Conservation (phyloP, 257 asterid genomes). For the Cruciata laevipes region DNA sequence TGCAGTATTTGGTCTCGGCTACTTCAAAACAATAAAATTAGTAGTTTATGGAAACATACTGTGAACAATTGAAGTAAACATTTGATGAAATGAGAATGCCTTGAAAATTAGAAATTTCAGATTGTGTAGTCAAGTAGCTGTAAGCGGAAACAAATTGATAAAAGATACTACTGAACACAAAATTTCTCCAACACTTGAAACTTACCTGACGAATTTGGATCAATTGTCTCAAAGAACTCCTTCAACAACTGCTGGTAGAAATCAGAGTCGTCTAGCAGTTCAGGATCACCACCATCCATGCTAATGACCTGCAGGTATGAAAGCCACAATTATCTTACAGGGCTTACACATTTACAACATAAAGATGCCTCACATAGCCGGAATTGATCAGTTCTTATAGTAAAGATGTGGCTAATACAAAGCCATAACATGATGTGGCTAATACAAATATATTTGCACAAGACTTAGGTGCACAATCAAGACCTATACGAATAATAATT, state of each 20-base stretch:
- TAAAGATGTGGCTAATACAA: background rate
- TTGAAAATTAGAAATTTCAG: no score
- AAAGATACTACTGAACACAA: background rate
- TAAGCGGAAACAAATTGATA: background rate
- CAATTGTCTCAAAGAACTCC: conserved; percentile 84
- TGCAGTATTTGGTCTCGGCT: background rate
- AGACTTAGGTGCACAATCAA: no score
- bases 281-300: conserved; percentile 72
- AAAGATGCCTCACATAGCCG: background rate
- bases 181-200: background rate
- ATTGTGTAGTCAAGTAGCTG: background rate
- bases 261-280: conserved; percentile 79
- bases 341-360: background rate
- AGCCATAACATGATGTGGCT: background rate
- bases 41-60: background rate
- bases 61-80: no score
- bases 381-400: background rate
- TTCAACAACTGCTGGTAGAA: conserved; percentile 83
- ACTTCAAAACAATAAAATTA: background rate
- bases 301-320: conserved; percentile 32
- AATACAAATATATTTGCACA: background rate
- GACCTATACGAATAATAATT: background rate
- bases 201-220: conserved; percentile 83
- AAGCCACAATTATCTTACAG: conserved; percentile 2
- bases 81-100: no score